A percentile compares a stretch with the other conserved stretches of the same genome.
These are phyloP conservation scores for Diaporthe batatas DNA, from an alignment of 2,329 filamentous ascomycete species.

Conservation along the genomic window DNA sequence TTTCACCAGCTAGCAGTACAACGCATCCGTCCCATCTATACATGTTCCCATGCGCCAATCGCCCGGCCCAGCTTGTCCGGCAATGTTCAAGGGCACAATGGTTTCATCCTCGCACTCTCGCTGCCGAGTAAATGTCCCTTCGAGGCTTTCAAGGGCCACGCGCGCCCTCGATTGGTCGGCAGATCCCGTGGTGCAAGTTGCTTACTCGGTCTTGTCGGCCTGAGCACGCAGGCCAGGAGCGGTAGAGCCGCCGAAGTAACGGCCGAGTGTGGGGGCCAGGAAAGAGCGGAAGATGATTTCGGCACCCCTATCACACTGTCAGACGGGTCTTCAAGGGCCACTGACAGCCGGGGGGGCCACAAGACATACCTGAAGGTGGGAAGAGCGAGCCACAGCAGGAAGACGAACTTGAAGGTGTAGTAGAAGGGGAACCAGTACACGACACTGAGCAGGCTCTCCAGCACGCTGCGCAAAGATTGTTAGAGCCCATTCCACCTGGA, in stretches of 20 bases:
- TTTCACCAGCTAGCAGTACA: slow-evolving; percentile 13
- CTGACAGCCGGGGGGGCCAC: slow-evolving; percentile 31
- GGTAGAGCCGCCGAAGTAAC: slow-evolving; percentile 88
- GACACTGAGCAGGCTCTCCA: slow-evolving; percentile 86
- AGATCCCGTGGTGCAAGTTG: neutral
- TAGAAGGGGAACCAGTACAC: slow-evolving; percentile 99
- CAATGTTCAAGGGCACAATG: slow-evolving; percentile 43
- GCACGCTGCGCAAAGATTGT: slow-evolving; percentile 62
- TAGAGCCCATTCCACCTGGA: slow-evolving; percentile 1
- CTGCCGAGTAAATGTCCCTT: neutral
- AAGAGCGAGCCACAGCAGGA: slow-evolving; percentile 97
- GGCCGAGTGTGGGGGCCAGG: slow-evolving; percentile 89
- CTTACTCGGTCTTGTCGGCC: slow-evolving; percentile 81
- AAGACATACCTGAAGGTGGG: slow-evolving; percentile 87
- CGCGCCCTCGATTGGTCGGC: slow-evolving; percentile 37
- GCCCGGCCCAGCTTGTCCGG: slow-evolving; percentile 42
- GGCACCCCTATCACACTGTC: slow-evolving; percentile 76
- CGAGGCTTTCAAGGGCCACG: slow-evolving; percentile 42
- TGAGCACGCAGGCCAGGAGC: slow-evolving; percentile 90
- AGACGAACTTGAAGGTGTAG: slow-evolving; percentile 99
- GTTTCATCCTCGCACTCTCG: neutral
- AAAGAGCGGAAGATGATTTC: slow-evolving; percentile 98
- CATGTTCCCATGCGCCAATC: slow-evolving; percentile 6
- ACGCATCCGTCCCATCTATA: slow-evolving; percentile 17
- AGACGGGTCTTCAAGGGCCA: neutral